Evolutionary conservation across 2,329 filamentous ascomycete species (phyloP).

Genomic region (Talaromyces marneffei): DNA sequence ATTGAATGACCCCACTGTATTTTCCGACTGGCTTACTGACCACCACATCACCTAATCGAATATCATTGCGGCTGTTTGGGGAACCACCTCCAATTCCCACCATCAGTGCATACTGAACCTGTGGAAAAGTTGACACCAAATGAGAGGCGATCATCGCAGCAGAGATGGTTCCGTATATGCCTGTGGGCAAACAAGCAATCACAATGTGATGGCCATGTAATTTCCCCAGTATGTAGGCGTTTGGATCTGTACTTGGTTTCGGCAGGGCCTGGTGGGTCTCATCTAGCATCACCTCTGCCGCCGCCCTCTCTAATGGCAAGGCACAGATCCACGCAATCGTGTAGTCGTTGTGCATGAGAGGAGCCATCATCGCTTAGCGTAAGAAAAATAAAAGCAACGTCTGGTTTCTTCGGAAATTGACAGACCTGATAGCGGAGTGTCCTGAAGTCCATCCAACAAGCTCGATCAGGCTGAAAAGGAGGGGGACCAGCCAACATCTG

Average conservation of each 20-base stretch:
- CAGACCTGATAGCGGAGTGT: neutral
- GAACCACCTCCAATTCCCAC: constrained; percentile 2
- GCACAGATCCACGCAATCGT: neutral
- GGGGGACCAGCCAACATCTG: too few species aligned
- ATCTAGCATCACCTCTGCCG: neutral
- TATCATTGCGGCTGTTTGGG: constrained; percentile 1
- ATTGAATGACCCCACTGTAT: neutral
- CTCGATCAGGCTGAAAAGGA: neutral
- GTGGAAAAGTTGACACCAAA: constrained; percentile 15
- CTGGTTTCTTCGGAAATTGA: neutral
- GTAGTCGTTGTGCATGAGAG: neutral
- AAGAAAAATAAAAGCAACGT: neutral
- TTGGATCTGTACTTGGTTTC: neutral
- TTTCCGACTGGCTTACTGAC: constrained; percentile 13
- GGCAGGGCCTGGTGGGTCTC: neutral
- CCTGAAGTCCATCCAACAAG: neutral
- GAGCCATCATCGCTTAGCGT: neutral
- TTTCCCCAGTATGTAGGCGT: constrained; percentile 14
- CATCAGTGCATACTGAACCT: constrained; percentile 11
- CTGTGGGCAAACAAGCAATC: constrained; percentile 12
- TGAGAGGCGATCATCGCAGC: constrained; percentile 7
- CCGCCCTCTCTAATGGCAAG: neutral
- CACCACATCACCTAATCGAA: constrained; percentile 19
- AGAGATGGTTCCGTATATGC: constrained; percentile 1
- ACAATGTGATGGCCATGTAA: constrained; percentile 15